phyloP scores from a whole-genome alignment of 768 basidiomycete genomes.

The Mycena alexandri region DNA sequence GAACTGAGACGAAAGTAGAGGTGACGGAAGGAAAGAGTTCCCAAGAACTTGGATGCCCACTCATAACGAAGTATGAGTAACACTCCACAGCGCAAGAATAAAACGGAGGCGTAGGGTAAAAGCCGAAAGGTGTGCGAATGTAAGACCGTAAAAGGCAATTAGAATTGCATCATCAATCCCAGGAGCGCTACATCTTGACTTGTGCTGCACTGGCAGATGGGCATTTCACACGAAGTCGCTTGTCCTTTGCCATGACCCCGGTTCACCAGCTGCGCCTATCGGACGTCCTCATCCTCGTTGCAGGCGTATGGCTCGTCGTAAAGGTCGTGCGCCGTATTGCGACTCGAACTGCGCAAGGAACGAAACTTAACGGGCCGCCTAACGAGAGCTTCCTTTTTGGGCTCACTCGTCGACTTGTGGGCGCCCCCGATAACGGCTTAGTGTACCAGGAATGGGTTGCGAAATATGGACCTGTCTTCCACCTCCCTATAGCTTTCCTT shows the following conservation, averaged over 20 bases:
- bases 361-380: slow-evolving; percentile 46
- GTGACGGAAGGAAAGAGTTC: no score
- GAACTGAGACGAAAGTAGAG: no score
- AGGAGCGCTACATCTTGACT: no score
- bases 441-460: slow-evolving; percentile 47
- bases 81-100: no score
- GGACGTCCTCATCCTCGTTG: slow-evolving; percentile 29
- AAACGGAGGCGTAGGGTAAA: no score
- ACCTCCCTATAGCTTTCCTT: slow-evolving; percentile 39
- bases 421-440: slow-evolving; percentile 31
- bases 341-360: slow-evolving; percentile 33
- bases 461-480: slow-evolving; percentile 48
- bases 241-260: slow-evolving; percentile 20
- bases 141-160: no score
- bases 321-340: slow-evolving; percentile 32
- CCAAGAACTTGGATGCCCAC: no score
- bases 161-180: no score
- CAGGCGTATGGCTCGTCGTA: slow-evolving; percentile 37
- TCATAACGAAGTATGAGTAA: no score
- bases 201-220: no score
- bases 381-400: slow-evolving; percentile 46
- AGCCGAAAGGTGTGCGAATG: no score
- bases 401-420: slow-evolving; percentile 26
- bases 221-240: neutral
- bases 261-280: slow-evolving; percentile 19